Base-by-base conservation (phyloP, 2,329 filamentous ascomycete genomes). In the Phaeoacremonium minimum region DNA sequence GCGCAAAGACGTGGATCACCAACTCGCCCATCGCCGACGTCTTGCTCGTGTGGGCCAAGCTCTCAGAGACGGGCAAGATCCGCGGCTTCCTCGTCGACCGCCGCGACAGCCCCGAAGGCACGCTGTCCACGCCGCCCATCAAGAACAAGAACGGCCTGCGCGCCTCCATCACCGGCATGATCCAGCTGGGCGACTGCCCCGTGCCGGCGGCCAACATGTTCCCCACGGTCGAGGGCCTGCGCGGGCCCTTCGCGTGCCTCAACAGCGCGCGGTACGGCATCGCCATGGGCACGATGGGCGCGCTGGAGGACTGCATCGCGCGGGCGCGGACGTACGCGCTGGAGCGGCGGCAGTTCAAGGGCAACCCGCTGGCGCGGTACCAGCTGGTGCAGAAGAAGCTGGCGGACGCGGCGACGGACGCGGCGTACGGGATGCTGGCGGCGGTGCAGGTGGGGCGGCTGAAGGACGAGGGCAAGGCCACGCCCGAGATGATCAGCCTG, bases 351-450 rank as follows among this genome's bases (percentile, higher is more conserved):
- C 93, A 98, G 62, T 98, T 98, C 77, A 95, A 94, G 69, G 81
- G 82, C 33, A 97, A 97, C 61, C 90, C 91, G 0, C 73, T 98
- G 36, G 93, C 91, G 28, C 94, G 87, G 60, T 98, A 98, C 58
- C 93, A 98, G 68, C 80, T 98, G 12, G 77, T 98, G 35, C 93
- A 98, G 72, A 96, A 96, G 78, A 98, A 98, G 71, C 72, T 98
- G 44, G 85, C 91, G 1, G 93, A 98, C 60, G 93, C 93, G 2
- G 73, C 79, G 4, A 96, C 91, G 1, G 93, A 98, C 60, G 88
- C 86, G 3, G 85, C 90, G 2, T 97, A 86, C 56, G 93, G 93
- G 30, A 86, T 87, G n/a, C 67, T 95, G 37, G 93, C 93, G 6
- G 84, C 87, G 7, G 80, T 87, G 40, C 93, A 98, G 63, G 91